Base-by-base conservation (phyloP, 2,329 filamentous ascomycete species). In the Penicillium polonicum region DNA sequence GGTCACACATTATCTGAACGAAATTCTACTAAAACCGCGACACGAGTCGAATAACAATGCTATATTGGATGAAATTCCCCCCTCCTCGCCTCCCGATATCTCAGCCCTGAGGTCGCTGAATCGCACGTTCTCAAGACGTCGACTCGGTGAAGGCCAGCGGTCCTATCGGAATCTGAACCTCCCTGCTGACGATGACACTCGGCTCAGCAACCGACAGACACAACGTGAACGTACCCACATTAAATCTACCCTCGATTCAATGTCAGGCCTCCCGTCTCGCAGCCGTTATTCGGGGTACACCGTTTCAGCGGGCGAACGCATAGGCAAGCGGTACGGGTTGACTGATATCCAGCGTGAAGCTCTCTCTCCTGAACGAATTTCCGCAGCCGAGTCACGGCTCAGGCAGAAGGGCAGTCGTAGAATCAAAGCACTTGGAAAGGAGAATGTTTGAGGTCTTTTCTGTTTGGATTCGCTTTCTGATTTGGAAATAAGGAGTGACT, bases 301-400 rank as follows among this genome's bases (percentile, higher is more conserved):
- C 5, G 62, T 65, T n/a, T 52, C 59, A 15, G 58, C 60, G 10
- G 63, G 63, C 15, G 66, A 69, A 21, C 67, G 68, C 29, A 43
- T 59, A 5, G 59, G 55, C 8, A 66, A 66, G 57, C 57, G 63
- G 41, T 61, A 66, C 19, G 68, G 62, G 3, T 50, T 70, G 3
- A 51, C 61, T 19, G 62, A 65, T 54, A 17, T 66, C 9, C 64
- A 64, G 25, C 62, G 65, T 12, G 69, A 71, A 25, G 53, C 59
- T 5, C 58, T 74, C 12, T 62, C 72, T 5, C 57, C 72, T 3
- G 74, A 77, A 31, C 68, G 74, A 23, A 51, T 68, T 52, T 64
- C 72, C 3, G 71, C 71, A 10, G 74, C 74, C 4, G 67, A 72
- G 55, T 71, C 69, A n/a, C 67, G 74, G 38, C 64, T 76, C 13